Conservation (phyloP, 176 grass and related monocot genomes). For the Zoysia japonica region DNA sequence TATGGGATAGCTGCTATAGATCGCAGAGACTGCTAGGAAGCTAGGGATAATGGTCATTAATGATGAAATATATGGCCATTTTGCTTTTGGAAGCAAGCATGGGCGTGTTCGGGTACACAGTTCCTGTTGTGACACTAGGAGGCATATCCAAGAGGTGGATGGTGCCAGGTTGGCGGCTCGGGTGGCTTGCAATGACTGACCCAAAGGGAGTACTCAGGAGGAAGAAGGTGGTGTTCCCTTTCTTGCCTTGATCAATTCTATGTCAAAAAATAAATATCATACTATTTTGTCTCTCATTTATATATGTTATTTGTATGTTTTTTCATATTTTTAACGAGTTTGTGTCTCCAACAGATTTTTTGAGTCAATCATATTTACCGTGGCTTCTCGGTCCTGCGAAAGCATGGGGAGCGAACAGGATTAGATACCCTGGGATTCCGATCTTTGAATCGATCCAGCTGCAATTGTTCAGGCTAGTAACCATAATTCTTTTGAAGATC, state of each 20-base stretch:
- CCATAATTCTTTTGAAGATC: background rate
- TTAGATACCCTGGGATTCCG: too few species aligned
- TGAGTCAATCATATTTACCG: conserved; percentile 23
- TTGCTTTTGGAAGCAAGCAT: conserved; percentile 66
- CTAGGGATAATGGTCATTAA: conserved; percentile 68
- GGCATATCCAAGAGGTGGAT: conserved; percentile 87
- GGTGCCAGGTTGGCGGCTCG: conserved; percentile 81
- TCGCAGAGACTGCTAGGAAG: conserved; percentile 63
- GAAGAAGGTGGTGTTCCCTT: conserved; percentile 49
- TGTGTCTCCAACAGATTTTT: conserved; percentile 41
- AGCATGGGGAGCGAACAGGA: too few species aligned
- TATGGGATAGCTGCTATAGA: conserved; percentile 17
- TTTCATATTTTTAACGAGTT: too few species aligned
- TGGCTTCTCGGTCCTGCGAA: conserved; percentile 63
- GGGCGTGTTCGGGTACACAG: conserved; percentile 56
- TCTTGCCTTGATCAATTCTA: background rate
- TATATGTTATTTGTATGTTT: background rate
- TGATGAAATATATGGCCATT: conserved; percentile 76
- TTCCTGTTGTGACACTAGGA: conserved; percentile 71
- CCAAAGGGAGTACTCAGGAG: conserved; percentile 58
- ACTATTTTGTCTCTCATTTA: background rate
- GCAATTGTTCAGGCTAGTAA: conserved; percentile 66
- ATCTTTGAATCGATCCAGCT: conserved; percentile 42
- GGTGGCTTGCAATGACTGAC: conserved; percentile 71
- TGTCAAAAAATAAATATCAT: background rate